phyloP scores from a whole-genome alignment of 805 yeast genomes.

The Candida ulmi region DNA sequence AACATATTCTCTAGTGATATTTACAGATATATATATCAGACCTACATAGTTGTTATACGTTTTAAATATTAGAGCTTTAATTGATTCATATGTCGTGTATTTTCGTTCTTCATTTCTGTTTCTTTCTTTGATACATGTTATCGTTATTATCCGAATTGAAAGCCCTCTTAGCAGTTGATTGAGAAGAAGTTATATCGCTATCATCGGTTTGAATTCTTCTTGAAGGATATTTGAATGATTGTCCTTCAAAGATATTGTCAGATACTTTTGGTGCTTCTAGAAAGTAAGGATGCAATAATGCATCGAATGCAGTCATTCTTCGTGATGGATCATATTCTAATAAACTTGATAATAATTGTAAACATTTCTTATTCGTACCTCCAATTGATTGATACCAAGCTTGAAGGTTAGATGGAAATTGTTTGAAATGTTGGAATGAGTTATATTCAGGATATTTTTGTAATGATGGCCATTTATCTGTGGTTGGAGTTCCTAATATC shows the following conservation, averaged over 20 bases:
- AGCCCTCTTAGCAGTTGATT: constrained; percentile 26
- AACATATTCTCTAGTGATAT: too few relatives aligned
- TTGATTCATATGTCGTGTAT: too few relatives aligned
- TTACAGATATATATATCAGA: neutral
- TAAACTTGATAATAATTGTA: constrained; percentile 55
- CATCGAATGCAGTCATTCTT: constrained; percentile 72
- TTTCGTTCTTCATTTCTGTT: constrained; percentile 18
- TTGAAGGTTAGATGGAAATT: constrained; percentile 60
- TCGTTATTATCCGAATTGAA: constrained; percentile 16
- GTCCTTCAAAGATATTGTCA: constrained; percentile 76
- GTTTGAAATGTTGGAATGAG: constrained; percentile 51
- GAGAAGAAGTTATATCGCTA: constrained; percentile 54
- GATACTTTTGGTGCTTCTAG: constrained; percentile 61
- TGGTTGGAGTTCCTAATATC: constrained; percentile 85
- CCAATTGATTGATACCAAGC: constrained; percentile 87
- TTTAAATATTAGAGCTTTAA: too few relatives aligned
- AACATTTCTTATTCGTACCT: constrained; percentile 63
- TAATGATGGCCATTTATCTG: constrained; percentile 74
- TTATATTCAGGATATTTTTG: constrained; percentile 80
- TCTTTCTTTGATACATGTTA: constrained; percentile 18
- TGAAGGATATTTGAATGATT: constrained; percentile 70
- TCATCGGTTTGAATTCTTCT: constrained; percentile 86
- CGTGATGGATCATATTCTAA: constrained; percentile 79
- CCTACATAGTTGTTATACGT: neutral
- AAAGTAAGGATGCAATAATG: constrained; percentile 77